These are phyloP conservation scores for Boletus rubroflammeus DNA, from an alignment of 768 basidiomycete genomes.

Conservation along the genomic window DNA sequence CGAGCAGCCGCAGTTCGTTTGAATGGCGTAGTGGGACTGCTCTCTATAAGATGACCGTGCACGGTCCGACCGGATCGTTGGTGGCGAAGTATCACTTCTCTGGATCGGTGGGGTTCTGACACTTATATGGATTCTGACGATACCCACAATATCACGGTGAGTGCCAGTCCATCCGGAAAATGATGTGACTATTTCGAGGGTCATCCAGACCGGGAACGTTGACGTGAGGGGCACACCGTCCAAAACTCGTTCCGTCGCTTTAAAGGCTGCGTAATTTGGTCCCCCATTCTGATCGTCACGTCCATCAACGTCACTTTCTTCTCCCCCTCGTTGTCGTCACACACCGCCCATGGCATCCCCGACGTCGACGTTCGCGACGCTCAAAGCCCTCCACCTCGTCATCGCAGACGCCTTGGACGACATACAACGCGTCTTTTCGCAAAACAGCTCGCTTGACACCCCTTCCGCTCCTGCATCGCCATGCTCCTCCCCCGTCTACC, in stretches of 20 bases:
- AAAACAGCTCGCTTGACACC: conserved; percentile 5
- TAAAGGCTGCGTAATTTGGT: conserved; percentile 8
- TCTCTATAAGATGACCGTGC: not conserved
- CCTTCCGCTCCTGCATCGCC: conserved; percentile 12
- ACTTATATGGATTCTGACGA: conserved; percentile 12
- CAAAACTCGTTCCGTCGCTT: conserved; percentile 1
- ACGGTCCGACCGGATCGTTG: conserved; percentile 2
- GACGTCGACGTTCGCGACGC: conserved; percentile 58
- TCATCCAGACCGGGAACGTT: not conserved
- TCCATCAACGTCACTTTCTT: not conserved
- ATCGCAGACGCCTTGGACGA: conserved; percentile 67
- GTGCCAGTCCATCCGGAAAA: conserved; percentile 13
- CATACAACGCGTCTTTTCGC: conserved; percentile 57
- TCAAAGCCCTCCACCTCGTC: conserved; percentile 61
- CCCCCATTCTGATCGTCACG: conserved; percentile 4
- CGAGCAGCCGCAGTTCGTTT: not conserved
- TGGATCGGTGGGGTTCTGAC: conserved; percentile 15
- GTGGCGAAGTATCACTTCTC: conserved; percentile 1
- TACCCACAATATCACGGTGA: not conserved
- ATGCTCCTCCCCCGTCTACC: conserved; percentile 17
- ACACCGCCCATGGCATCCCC: conserved; percentile 21
- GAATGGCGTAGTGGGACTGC: not conserved
- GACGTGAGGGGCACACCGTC: conserved; percentile 4
- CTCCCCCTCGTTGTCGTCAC: conserved; percentile 9
- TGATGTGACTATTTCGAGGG: conserved; percentile 17